Evolutionary conservation across 1,139 yeast species (phyloP).

Genomic region (Spathaspora sp.): DNA sequence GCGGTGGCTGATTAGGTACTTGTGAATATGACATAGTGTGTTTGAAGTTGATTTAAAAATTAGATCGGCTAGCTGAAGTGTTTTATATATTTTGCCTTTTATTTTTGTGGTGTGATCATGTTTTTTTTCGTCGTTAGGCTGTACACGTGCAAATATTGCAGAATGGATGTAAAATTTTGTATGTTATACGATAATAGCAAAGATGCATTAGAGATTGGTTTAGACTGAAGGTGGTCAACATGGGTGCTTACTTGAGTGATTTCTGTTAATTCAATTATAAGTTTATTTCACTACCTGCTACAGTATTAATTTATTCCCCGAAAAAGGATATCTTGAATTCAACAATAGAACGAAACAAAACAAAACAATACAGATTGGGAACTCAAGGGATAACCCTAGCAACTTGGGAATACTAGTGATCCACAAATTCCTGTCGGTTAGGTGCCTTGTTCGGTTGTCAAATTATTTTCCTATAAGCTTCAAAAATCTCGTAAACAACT

Average conservation of each 20-base stretch:
- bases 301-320: too few relatives aligned
- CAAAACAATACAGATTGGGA: background rate
- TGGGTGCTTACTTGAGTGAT: background rate
- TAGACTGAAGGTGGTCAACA: too few relatives aligned
- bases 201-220: too few relatives aligned
- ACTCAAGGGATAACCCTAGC: background rate
- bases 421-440: too few relatives aligned
- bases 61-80: background rate
- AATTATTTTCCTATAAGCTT: background rate
- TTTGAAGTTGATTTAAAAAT: background rate
- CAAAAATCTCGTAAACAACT: background rate
- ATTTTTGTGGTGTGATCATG: constrained; percentile 1
- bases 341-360: background rate
- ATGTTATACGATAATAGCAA: too few relatives aligned
- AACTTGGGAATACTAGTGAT: background rate
- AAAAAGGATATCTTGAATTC: background rate
- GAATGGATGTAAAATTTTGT: background rate
- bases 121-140: background rate
- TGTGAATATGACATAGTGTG: constrained; percentile 3
- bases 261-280: too few relatives aligned
- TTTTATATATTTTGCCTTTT: constrained; percentile 1
- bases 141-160: background rate
- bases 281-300: too few relatives aligned
- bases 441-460: background rate
- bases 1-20: constrained; percentile 23